Conservation (phyloP, 805 yeast genomes). For the Starmerella apis region DNA sequence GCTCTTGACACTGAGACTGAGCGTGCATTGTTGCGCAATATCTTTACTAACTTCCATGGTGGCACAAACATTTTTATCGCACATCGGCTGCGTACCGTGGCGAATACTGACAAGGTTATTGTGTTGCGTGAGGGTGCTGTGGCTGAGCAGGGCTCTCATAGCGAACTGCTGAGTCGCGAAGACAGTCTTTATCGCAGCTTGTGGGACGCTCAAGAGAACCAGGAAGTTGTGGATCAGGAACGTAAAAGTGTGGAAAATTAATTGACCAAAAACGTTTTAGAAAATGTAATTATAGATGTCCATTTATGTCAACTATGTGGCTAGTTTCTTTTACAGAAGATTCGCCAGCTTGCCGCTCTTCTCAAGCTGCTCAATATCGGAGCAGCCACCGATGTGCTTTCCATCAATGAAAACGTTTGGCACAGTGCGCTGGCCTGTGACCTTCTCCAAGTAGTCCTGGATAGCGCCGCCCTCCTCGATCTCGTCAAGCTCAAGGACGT, state of each 20-base stretch:
- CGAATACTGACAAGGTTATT: slow-evolving; percentile 86
- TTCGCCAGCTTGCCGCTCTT: slow-evolving; percentile 49
- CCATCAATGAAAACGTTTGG: slow-evolving; percentile 88
- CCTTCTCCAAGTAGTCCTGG: slow-evolving; percentile 63
- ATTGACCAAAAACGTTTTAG: background rate
- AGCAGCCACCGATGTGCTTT: slow-evolving; percentile 91
- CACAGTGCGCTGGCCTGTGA: slow-evolving; percentile 87
- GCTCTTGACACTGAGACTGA: slow-evolving; percentile 97
- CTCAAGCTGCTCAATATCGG: slow-evolving; percentile 67
- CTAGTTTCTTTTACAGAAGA: slow-evolving; percentile 22
- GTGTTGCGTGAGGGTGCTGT: slow-evolving; percentile 72
- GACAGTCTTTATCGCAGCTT: slow-evolving; percentile 63
- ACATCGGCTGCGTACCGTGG: slow-evolving; percentile 83
- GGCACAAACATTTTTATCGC: slow-evolving; percentile 87
- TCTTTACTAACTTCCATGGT: slow-evolving; percentile 52
- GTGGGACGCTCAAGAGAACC: slow-evolving; percentile 87
- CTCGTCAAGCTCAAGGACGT: slow-evolving; percentile 29
- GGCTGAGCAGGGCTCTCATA: slow-evolving; percentile 80
- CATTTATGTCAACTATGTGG: background rate
- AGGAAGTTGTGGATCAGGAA: slow-evolving; percentile 26
- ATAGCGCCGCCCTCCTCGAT: slow-evolving; percentile 64
- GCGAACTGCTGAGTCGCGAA: slow-evolving; percentile 42
- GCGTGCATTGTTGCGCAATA: slow-evolving; percentile 66
- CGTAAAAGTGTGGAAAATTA: background rate
- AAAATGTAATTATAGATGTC: background rate